Evolutionary conservation across 345 rosid genomes (phyloP).

Genomic region (Linum usitatissimum): DNA sequence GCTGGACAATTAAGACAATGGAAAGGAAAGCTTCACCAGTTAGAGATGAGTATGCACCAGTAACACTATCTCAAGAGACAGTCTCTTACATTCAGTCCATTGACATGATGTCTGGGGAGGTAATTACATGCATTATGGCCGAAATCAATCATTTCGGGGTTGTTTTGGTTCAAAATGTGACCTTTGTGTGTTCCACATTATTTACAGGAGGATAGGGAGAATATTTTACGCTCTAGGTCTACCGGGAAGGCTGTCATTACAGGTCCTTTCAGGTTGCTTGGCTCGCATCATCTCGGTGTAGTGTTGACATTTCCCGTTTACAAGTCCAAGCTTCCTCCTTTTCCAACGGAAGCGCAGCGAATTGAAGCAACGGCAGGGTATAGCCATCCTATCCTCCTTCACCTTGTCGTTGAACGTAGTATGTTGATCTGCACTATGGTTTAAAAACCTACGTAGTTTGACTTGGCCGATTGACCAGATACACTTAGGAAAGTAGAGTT

Average conservation of each 20-base stretch:
- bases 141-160: not conserved
- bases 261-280: conserved; percentile 76
- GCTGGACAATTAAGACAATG: conserved; percentile 91
- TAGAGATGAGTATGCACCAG: conserved; percentile 95
- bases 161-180: conserved; percentile 8
- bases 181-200: conserved; percentile 8
- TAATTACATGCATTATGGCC: conserved; percentile 15
- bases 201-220: conserved; percentile 83
- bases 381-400: conserved; percentile 7
- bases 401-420: not conserved
- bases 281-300: conserved; percentile 94
- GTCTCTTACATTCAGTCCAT: conserved; percentile 82
- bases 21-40: conserved; percentile 69
- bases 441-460: not conserved
- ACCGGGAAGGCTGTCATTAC: conserved; percentile 96
- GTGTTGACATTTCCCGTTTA: conserved; percentile 98
- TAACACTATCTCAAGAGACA: conserved; percentile 85
- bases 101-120: conserved; percentile 99
- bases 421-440: conserved; percentile 1
- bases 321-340: conserved; percentile 61
- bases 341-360: conserved; percentile 55
- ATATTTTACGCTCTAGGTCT: conserved; percentile 76
- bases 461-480: too few relatives aligned
- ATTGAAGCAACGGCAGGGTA: conserved; percentile 87
- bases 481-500: too few relatives aligned